Conservation (phyloP, 768 basidiomycete genomes). For the Exidia glandulosa region DNA sequence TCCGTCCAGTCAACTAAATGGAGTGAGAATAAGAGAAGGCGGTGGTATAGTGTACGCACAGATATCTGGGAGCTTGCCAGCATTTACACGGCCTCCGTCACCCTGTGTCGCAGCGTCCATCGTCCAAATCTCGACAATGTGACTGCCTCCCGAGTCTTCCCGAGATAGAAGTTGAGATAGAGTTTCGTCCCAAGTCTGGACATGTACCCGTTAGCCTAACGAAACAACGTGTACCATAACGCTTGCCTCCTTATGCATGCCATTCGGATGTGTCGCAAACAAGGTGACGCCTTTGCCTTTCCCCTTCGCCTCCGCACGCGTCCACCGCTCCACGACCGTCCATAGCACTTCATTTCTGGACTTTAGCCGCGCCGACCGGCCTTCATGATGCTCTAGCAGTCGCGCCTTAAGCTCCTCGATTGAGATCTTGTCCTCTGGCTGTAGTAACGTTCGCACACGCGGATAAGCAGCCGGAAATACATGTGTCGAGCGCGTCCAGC, state of each 20-base stretch:
- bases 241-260: constrained; percentile 79
- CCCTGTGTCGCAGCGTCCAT: constrained; percentile 83
- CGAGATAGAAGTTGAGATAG: constrained; percentile 41
- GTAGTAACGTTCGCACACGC: constrained; percentile 3
- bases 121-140: constrained; percentile 66
- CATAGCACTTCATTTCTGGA: constrained; percentile 35
- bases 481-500: constrained; percentile 10
- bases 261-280: constrained; percentile 75
- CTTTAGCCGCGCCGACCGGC: constrained; percentile 12
- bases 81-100: constrained; percentile 70
- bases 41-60: constrained; percentile 31
- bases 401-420: background rate
- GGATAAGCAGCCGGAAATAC: constrained; percentile 14
- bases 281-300: constrained; percentile 46
- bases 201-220: background rate
- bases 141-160: constrained; percentile 16
- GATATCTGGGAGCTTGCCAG: constrained; percentile 37
- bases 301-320: constrained; percentile 17
- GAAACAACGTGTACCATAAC: constrained; percentile 8
- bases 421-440: background rate
- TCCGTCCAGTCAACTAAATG: constrained; percentile 65
- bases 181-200: constrained; percentile 71
- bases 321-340: constrained; percentile 66
- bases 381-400: constrained; percentile 7
- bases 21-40: background rate